phyloP scores from a whole-genome alignment of 805 yeast species.

The Cyberlindnera lachancei region DNA sequence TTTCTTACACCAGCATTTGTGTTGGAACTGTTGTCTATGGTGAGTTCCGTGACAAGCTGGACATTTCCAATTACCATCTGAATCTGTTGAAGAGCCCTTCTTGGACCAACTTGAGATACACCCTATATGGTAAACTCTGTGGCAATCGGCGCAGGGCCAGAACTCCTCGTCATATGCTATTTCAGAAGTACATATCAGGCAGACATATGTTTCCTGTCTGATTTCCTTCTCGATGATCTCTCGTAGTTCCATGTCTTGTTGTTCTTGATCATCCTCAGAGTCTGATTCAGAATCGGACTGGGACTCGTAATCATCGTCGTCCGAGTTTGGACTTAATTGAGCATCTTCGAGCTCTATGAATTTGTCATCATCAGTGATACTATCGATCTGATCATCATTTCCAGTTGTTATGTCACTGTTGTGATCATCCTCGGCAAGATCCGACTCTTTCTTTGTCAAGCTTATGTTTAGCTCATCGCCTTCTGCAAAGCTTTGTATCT shows the following conservation, averaged over 20 bases:
- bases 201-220: conserved; percentile 61
- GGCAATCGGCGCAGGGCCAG: conserved; percentile 78
- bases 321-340: too few species aligned
- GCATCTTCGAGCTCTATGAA: too few species aligned
- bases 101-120: conserved; percentile 87
- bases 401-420: too few species aligned
- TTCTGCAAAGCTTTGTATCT: too few species aligned
- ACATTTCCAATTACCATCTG: conserved; percentile 68
- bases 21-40: conserved; percentile 42
- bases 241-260: conserved; percentile 23
- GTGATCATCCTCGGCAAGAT: too few species aligned
- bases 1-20: conserved; percentile 88
- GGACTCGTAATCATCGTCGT: conserved; percentile 2
- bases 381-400: too few species aligned
- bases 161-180: conserved; percentile 56
- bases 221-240: conserved; percentile 46
- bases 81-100: conserved; percentile 60
- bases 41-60: conserved; percentile 65
- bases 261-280: conserved; percentile 12
- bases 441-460: too few species aligned
- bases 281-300: conserved; percentile 3
- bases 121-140: conserved; percentile 74
- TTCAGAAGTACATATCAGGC: conserved; percentile 85
- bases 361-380: too few species aligned
- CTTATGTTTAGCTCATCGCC: too few species aligned